These are phyloP conservation scores for Pugionium cornutum DNA, from an alignment of 345 rosid genomes.

Conservation along the genomic window DNA sequence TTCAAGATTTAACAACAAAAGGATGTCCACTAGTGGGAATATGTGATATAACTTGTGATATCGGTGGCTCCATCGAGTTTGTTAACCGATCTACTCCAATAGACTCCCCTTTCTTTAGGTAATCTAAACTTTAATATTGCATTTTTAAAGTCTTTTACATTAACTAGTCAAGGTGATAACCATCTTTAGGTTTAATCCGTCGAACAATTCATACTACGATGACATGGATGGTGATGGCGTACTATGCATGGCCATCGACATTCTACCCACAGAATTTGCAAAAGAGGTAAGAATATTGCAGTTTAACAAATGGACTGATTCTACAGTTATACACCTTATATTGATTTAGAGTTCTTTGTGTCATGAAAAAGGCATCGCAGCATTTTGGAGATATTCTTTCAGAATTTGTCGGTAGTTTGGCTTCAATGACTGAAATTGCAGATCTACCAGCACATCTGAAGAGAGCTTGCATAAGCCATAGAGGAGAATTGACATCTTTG, in stretches of 20 bases:
- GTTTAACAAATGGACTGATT: conserved; percentile 12
- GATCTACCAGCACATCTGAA: conserved; percentile 69
- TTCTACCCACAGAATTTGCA: conserved; percentile 94
- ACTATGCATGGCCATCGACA: conserved; percentile 77
- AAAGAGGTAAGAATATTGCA: conserved; percentile 65
- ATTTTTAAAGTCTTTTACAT: background rate
- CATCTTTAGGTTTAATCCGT: conserved; percentile 62
- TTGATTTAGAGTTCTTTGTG: conserved; percentile 28
- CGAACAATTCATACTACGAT: conserved; percentile 54
- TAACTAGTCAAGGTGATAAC: background rate
- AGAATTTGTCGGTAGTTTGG: conserved; percentile 67
- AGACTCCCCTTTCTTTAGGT: conserved; percentile 93
- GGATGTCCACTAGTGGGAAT: conserved; percentile 83
- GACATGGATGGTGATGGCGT: conserved; percentile 88
- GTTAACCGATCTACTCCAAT: conserved; percentile 68
- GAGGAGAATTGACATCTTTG: conserved; percentile 67
- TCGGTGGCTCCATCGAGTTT: conserved; percentile 85
- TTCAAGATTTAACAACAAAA: conserved; percentile 59
- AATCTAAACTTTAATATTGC: conserved; percentile 2
- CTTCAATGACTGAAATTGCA: conserved; percentile 55
- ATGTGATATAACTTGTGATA: conserved; percentile 89
- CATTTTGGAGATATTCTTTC: conserved; percentile 92
- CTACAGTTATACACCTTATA: conserved; percentile 16
- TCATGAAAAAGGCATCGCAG: conserved; percentile 68
- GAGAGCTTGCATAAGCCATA: conserved; percentile 83